Percentiles rank a stretch among this genome's conserved stretches.
phyloP scores from a whole-genome alignment of 176 grass and related monocot genomes.

The Melocanna baccifera region DNA sequence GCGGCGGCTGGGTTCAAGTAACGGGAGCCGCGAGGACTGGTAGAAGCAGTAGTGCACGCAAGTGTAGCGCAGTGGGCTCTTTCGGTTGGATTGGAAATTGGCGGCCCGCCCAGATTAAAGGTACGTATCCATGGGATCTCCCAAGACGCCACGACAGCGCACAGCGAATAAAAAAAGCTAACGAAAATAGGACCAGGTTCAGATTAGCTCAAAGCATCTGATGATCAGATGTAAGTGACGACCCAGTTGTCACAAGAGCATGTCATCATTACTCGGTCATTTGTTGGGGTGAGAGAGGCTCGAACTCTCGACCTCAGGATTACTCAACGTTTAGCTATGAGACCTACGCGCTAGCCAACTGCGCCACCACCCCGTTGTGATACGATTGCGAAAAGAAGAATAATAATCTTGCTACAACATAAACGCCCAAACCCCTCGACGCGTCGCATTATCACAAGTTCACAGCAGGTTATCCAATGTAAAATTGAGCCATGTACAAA shows the following conservation, averaged over 20 bases:
- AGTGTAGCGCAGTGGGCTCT: not conserved
- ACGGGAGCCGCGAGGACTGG: not conserved
- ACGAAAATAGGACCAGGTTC: too few relatives aligned
- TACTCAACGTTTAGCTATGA: conserved; percentile 64
- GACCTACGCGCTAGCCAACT: conserved; percentile 97
- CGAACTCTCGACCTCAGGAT: conserved; percentile 88
- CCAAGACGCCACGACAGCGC: not conserved
- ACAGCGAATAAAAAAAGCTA: too few relatives aligned
- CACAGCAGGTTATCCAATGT: too few relatives aligned
- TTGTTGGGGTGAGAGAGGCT: conserved; percentile 65
- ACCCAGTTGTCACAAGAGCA: conserved; percentile 28
- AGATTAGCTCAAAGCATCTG: conserved; percentile 22
- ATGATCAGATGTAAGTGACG: not conserved
- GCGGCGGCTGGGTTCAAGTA: not conserved
- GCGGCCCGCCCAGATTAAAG: not conserved
- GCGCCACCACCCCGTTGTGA: conserved; percentile 66
- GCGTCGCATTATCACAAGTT: too few relatives aligned
- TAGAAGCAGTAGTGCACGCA: not conserved
- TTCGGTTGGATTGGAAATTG: not conserved
- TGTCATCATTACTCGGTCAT: not conserved
- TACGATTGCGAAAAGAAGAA: too few relatives aligned
- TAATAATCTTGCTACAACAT: too few relatives aligned
- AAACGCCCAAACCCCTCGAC: too few relatives aligned
- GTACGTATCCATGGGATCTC: too few relatives aligned
- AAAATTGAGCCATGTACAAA: too few relatives aligned